Base-by-base conservation (phyloP, 768 basidiomycete species). In the Tubosaeta sp. region DNA sequence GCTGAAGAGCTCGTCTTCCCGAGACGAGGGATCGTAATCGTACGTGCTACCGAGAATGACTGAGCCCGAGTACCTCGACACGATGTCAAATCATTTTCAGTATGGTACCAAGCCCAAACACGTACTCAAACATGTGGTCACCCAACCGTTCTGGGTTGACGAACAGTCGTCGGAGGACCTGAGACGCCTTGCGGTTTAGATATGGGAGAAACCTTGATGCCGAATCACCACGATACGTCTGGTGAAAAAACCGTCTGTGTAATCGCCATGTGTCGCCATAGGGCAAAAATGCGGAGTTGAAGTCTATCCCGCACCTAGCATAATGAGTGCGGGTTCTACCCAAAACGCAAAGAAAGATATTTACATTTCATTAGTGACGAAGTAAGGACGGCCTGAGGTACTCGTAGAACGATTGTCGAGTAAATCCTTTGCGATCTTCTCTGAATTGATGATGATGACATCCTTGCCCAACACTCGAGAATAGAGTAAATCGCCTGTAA, bases 331-430 rank as follows among this genome's bases (percentile, higher is more conserved):
- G 25, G 5, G 9, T 30, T 10, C 7, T 25, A 12, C 21, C 0
- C 35, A 2, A 3, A 24, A 11, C 1, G 11, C 22, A 11, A 48
- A 24, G 30, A 29, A 38, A 14, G 13, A 11, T 16, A 22, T 53
- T 25, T 18, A 64, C 57, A 56, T 4, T 10, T 56, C 48, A 8
- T 32, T 51, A 24, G 51, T 57, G n/a, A 63, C 41, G 36, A 64
- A 21, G 29, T 35, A 48, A 2, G 80, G 80, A 12, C 80, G 73
- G 56, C 76, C 76, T 5, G 79, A 78, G 53, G 79, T 76, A 22
- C 76, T 71, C 16, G 52, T 56, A 10, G 76, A 74, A 6, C 74
- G 71, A 18, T 62, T 62, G 27, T 80, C 77, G 9, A 58, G 48
- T 13, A 58, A 14, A 14, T 58, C 56, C 38, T 21, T 58, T 13